Evolutionary conservation across 2,329 filamentous ascomycete species (phyloP).

Genomic region (Phialocephala sp.): DNA sequence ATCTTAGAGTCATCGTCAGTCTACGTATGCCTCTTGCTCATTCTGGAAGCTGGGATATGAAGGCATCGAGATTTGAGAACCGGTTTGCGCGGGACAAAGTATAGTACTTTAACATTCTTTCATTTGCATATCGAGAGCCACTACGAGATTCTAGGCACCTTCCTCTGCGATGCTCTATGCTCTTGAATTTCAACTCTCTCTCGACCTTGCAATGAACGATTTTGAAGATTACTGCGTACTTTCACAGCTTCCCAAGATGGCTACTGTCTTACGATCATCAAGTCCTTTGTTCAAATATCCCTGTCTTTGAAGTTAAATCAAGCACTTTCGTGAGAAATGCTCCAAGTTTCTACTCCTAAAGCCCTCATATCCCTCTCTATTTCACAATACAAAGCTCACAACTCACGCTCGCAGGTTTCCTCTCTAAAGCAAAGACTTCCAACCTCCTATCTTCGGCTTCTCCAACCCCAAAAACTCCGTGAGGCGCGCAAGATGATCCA

Average conservation of each 20-base stretch:
- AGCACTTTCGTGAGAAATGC: too few species aligned
- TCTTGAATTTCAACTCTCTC: not conserved
- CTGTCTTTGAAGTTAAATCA: too few species aligned
- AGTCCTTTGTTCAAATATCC: too few species aligned
- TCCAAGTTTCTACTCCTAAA: too few species aligned
- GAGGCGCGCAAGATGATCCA: constrained; percentile 64
- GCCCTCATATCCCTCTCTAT: too few species aligned
- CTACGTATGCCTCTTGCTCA: not conserved
- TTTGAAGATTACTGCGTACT: too few species aligned
- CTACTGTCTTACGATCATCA: too few species aligned
- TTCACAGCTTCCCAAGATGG: too few species aligned
- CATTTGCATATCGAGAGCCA: not conserved
- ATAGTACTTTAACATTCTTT: too few species aligned
- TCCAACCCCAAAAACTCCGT: constrained; percentile 58
- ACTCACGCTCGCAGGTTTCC: not conserved
- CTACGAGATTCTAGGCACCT: not conserved
- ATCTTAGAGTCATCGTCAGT: not conserved
- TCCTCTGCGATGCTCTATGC: not conserved
- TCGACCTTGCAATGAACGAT: not conserved
- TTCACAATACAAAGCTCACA: not conserved
- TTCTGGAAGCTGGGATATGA: too few species aligned
- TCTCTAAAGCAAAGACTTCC: constrained; percentile 37
- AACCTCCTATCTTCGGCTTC: constrained; percentile 34
- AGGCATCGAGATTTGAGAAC: too few species aligned
- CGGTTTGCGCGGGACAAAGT: too few species aligned